Percentiles rank a stretch among this genome's conserved stretches.
phyloP scores from a whole-genome alignment of 441 rosid genomes.

The Rhodomyrtus psidioides region DNA sequence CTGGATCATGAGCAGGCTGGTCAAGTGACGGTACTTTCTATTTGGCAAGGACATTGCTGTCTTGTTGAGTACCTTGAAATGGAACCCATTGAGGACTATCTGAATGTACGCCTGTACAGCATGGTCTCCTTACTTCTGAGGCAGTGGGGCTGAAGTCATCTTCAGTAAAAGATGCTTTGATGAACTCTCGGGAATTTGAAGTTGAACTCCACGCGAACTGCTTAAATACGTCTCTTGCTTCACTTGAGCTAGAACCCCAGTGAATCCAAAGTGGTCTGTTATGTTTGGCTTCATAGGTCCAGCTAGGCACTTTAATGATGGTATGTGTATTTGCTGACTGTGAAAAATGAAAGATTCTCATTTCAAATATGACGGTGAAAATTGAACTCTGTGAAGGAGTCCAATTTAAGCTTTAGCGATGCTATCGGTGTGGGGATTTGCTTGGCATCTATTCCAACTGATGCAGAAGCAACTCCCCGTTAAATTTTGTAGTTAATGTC shows the following conservation, averaged over 20 bases:
- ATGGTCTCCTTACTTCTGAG: background rate
- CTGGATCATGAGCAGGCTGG: background rate
- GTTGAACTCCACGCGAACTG: background rate
- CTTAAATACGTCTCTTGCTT: background rate
- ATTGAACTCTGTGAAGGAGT: background rate
- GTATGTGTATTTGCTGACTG: background rate
- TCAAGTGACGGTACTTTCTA: background rate
- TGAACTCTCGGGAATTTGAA: background rate
- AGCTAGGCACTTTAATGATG: background rate
- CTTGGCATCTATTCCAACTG: background rate
- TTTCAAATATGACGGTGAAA: background rate
- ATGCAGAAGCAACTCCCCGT: background rate
- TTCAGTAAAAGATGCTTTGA: background rate
- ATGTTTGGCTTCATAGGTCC: background rate
- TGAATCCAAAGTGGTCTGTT: background rate
- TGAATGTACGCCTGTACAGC: background rate
- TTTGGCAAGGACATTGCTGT: background rate
- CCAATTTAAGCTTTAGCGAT: background rate
- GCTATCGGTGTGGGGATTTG: background rate
- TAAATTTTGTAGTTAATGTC: background rate
- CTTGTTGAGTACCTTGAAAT: background rate
- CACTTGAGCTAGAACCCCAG: background rate
- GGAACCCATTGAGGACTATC: background rate
- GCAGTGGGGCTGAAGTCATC: background rate
- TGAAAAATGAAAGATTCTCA: background rate